Conservation (phyloP, 805 yeast genomes). For the Babjeviella inositovora region DNA sequence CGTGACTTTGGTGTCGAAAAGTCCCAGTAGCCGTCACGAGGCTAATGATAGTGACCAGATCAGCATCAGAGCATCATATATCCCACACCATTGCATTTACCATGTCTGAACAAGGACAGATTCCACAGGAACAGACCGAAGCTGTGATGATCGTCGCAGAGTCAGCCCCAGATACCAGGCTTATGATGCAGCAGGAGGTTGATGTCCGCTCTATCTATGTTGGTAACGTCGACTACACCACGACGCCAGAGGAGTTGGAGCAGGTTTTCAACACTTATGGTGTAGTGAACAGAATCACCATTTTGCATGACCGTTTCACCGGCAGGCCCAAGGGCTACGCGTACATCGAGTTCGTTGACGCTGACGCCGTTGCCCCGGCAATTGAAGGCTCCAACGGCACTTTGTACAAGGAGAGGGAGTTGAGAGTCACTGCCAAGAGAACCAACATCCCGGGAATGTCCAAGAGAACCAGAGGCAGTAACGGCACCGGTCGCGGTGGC, state of each 20-base stretch:
- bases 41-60: too few relatives aligned
- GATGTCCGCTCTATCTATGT: slow-evolving; percentile 69
- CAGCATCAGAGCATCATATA: too few relatives aligned
- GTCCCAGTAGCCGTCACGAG: too few relatives aligned
- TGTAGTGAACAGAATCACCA: slow-evolving; percentile 65
- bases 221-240: slow-evolving; percentile 70
- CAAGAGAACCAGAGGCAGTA: slow-evolving; percentile 28
- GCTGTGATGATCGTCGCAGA: too few relatives aligned
- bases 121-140: too few relatives aligned
- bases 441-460: slow-evolving; percentile 67
- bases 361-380: slow-evolving; percentile 48
- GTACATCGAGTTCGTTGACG: slow-evolving; percentile 67
- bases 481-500: slow-evolving; percentile 30
- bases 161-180: too few relatives aligned
- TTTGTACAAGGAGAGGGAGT: slow-evolving; percentile 47
- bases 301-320: slow-evolving; percentile 52
- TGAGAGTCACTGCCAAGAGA: slow-evolving; percentile 65
- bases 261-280: slow-evolving; percentile 59
- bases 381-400: slow-evolving; percentile 45
- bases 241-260: slow-evolving; percentile 70
- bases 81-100: too few relatives aligned
- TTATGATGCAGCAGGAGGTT: too few relatives aligned
- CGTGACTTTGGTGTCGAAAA: too few relatives aligned
- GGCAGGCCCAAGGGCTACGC: slow-evolving; percentile 85
- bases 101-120: too few relatives aligned